Base-by-base conservation (phyloP, 768 basidiomycete species). In the Boletus sp. region DNA sequence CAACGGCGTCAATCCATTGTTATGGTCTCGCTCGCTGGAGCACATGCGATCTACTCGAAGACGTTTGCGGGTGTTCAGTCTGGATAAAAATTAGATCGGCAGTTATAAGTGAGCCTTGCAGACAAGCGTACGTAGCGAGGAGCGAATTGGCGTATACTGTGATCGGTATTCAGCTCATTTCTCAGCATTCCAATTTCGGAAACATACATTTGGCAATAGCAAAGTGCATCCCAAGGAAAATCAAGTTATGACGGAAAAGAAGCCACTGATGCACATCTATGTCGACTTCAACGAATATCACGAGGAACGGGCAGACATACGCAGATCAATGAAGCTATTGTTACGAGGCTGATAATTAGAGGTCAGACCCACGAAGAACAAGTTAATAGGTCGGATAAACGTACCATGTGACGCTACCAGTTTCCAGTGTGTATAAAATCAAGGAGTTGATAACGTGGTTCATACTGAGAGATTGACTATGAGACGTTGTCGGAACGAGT, bases 401-500 rank as follows among this genome's bases (percentile, higher is more conserved):
- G 4, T 54, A 76, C 77, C 75, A 76, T 28, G 83, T 83, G 18
- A 83, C 44, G 4, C 76, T 66, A 40, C 82, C 83, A 15, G 77
- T 81, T 61, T 84, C 83, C 33, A 84, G 72, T 0, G 81, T 77
- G 55, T 83, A 83, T 2, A 80, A 58, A 50, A 83, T 79, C 59
- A 83, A 62, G 0, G 71, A 67, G 55, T 83, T 82, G 45, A 84
- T 72, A 36, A 83, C 62, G 33, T 76, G 74, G 51, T 80, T 79
- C 68, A 83, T 69, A 56, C 81, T 82, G 50, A 14, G 12, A 2
- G 7, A 33, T 14, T 1, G 0, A 52, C 14, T 8, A 24, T 61
- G 32, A 57, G 45, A 18, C 40, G 9, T 11, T 42, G 29, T 47
- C 2, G 2, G 0, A 5, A 9, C 1, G 3, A 36, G 32, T 4